These are phyloP conservation scores for Blastocladiella emersonii DNA, from an alignment of 371 early-diverging fungal species.

Conservation along the genomic window DNA sequence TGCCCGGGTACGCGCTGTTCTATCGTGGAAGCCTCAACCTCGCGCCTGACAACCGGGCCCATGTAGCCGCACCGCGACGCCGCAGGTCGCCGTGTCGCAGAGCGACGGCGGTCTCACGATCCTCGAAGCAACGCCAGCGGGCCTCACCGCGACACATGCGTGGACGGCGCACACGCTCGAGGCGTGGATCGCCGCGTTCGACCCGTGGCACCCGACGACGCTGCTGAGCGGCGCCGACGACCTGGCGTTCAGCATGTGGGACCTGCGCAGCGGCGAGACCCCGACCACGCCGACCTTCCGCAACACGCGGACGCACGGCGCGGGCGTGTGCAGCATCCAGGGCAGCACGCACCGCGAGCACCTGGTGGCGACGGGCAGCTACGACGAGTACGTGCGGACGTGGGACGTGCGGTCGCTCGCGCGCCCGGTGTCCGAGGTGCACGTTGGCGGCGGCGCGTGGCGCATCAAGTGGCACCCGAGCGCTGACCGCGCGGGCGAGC, in stretches of 20 bases:
- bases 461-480: constrained; percentile 84
- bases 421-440: constrained; percentile 44
- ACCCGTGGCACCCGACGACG: constrained; percentile 30
- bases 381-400: constrained; percentile 68
- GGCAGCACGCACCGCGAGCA: constrained; percentile 56
- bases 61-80: too few relatives aligned
- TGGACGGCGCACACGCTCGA: constrained; percentile 71
- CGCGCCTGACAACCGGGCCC: background rate
- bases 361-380: constrained; percentile 66
- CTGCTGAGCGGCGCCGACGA: constrained; percentile 58
- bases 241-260: constrained; percentile 71
- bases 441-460: constrained; percentile 85
- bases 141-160: constrained; percentile 10
- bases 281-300: constrained; percentile 30
- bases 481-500: constrained; percentile 17
- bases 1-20: constrained; percentile 8
- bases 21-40: too few relatives aligned
- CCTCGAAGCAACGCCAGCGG: constrained; percentile 14
- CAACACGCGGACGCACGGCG: constrained; percentile 12
- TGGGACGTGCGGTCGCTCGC: constrained; percentile 81
- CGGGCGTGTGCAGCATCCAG: constrained; percentile 41
- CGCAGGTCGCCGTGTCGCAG: constrained; percentile 50
- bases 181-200: constrained; percentile 81
- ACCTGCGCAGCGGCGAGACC: constrained; percentile 37
- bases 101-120: constrained; percentile 49